phyloP scores from a whole-genome alignment of 306 rosid species.

The Prunus dulcis region DNA sequence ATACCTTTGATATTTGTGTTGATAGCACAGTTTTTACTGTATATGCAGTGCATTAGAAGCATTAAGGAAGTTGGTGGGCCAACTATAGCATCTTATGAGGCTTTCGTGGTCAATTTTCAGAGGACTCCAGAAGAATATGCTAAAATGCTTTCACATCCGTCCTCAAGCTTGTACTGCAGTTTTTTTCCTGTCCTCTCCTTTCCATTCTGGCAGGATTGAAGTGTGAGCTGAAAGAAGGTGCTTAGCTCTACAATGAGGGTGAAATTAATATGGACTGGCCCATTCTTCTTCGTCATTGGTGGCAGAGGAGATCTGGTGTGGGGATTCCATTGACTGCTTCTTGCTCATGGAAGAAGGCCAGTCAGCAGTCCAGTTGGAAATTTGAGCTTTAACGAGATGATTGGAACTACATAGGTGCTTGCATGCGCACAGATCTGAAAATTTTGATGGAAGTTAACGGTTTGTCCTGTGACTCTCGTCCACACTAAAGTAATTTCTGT shows the following conservation, averaged over 20 bases:
- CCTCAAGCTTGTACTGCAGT: neutral
- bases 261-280: neutral
- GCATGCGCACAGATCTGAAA: neutral
- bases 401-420: neutral
- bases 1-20: neutral
- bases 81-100: slow-evolving; percentile 13
- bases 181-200: neutral
- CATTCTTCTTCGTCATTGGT: neutral
- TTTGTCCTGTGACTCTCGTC: neutral
- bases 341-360: neutral
- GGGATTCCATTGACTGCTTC: neutral
- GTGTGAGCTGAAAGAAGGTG: neutral
- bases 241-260: neutral
- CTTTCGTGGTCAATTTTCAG: neutral
- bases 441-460: neutral
- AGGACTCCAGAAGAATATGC: too few species aligned
- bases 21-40: neutral
- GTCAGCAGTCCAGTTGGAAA: neutral
- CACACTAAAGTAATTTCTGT: neutral
- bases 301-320: too few species aligned
- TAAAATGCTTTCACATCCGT: too few species aligned
- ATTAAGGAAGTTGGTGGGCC: slow-evolving; percentile 48
- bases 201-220: neutral
- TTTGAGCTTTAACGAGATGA: neutral
- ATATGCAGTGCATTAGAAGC: slow-evolving; percentile 57